Conservation (phyloP, 176 grass and related monocot species). For the Oryza nivara region DNA sequence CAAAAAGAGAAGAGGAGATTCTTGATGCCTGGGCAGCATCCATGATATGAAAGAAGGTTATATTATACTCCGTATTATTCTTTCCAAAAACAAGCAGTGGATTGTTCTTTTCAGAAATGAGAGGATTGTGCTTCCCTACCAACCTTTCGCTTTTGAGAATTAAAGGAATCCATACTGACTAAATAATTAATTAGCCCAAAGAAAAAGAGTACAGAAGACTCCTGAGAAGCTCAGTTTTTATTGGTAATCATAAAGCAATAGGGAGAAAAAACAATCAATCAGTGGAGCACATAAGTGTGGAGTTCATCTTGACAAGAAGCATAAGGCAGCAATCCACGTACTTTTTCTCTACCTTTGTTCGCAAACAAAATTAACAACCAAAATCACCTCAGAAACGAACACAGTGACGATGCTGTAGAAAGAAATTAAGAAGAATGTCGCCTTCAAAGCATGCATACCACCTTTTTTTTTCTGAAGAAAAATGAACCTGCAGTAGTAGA, state of each 20-base stretch:
- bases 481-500: too few species aligned
- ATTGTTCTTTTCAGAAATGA: too few species aligned
- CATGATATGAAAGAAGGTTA: background rate
- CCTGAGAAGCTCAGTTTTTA: too few species aligned
- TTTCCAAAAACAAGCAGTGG: background rate
- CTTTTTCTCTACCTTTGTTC: too few species aligned
- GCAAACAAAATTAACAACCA: background rate
- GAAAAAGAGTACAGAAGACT: too few species aligned
- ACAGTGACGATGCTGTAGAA: background rate
- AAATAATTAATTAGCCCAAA: too few species aligned
- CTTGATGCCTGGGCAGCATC: background rate
- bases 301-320: background rate
- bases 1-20: background rate
- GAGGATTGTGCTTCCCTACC: constrained; percentile 8
- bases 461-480: too few species aligned
- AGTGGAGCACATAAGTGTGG: background rate
- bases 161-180: too few species aligned
- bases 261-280: too few species aligned
- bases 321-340: too few species aligned
- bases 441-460: too few species aligned
- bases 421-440: background rate
- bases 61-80: background rate
- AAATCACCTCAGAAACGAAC: background rate
- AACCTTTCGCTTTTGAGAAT: constrained; percentile 20
- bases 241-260: too few species aligned